Base-by-base conservation (phyloP, 208 protist species). In the Leishmania amazonensis region DNA sequence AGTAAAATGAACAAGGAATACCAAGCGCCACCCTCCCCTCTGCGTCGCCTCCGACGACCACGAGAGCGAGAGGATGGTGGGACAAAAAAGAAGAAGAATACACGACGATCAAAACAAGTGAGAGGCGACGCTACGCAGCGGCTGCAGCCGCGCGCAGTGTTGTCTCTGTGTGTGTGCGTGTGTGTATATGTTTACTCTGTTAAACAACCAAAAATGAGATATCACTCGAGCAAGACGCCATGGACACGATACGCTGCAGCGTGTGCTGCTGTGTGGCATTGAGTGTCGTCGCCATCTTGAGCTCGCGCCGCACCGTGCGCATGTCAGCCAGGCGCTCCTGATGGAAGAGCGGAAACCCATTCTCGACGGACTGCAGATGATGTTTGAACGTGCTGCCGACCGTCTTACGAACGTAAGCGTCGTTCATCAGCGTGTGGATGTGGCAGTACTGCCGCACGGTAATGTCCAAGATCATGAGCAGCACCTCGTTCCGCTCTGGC, bases 381-480 rank as follows among this genome's bases (percentile, higher is more conserved):
- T 47, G 3, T 0, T 24, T 3, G 40, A 54, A 84, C 9, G 45
- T 19, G 13, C 8, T 19, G 15, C 40, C 51, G 47, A 89, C 15
- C 13, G 45, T 70, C 53, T 60, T 3, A n/a, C 65, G 76, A 62
- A 88, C 82, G 31, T 62, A 35, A 8, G 17, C 53, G 64, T 86
- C 70, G 11, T 83, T 67, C 28, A 83, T 5, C 40, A 91, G 53
- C 3, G 42, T 58, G 5, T 60, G 67, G 17, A 84, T n/a, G 49
- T 80, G 65, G 80, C 88, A 91, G 77, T 87, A 91, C 70, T 79
- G 64, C 3, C 76, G 75, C 28, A 91, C 76, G 2, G 45, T n/a
- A 1, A 88, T 38, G 79, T 90, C 81, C 42, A 89, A 64, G 24
- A 81, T n/a, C 24, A 19, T 45, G 4, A 85, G 77, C 28, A 82